Evolutionary conservation across 306 rosid species (phyloP).

Genomic region (Quercus mongolica): DNA sequence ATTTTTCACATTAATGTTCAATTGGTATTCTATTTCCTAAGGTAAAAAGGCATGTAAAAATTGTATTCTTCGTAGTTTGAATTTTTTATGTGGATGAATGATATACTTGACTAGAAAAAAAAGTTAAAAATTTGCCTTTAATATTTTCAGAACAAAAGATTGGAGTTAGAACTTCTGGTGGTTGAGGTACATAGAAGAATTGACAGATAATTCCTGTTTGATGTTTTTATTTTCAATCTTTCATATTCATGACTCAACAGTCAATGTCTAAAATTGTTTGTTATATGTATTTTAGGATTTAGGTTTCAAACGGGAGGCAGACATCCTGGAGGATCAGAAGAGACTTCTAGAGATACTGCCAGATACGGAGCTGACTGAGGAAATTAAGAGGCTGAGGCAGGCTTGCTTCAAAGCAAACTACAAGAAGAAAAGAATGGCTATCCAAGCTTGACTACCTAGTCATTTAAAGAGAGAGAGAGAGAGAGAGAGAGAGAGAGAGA

Average conservation of each 20-base stretch:
- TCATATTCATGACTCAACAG: not conserved
- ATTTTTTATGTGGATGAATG: not conserved
- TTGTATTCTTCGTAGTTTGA: not conserved
- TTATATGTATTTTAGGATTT: constrained; percentile 39
- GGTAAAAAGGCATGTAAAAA: not conserved
- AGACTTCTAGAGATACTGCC: constrained; percentile 52
- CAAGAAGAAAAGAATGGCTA: constrained; percentile 44
- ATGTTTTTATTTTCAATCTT: not conserved
- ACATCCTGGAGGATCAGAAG: constrained; percentile 54
- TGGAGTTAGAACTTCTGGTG: not conserved
- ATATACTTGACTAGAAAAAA: not conserved
- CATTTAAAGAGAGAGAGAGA: not conserved
- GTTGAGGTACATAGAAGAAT: too few species aligned
- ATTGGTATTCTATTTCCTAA: not conserved
- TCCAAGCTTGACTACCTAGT: not conserved
- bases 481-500: too few species aligned
- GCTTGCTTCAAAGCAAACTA: constrained; percentile 67
- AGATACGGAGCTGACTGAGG: constrained; percentile 39
- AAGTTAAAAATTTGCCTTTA: too few species aligned
- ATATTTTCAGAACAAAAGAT: too few species aligned
- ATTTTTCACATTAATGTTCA: not conserved
- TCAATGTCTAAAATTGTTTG: not conserved
- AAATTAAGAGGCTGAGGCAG: constrained; percentile 72
- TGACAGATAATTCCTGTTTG: not conserved
- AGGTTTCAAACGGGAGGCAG: constrained; percentile 55